Evolutionary conservation across 208 protist genomes (phyloP).

Genomic region (Blechomonas ayalai): DNA sequence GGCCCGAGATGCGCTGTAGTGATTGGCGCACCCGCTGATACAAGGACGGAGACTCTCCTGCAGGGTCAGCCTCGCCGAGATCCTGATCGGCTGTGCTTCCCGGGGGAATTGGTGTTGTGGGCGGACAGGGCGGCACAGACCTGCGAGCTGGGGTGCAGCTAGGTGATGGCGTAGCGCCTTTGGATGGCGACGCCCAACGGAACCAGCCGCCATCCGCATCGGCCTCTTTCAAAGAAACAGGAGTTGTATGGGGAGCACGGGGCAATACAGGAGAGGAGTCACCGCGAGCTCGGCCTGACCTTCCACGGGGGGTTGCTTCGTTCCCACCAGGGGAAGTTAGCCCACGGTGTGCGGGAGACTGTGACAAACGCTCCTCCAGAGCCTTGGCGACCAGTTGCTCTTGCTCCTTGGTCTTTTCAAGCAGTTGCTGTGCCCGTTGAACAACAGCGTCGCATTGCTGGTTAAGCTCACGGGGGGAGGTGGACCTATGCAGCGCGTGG

Average conservation of each 20-base stretch:
- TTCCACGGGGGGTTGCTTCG: too few relatives aligned
- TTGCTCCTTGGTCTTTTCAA: conserved; percentile 28
- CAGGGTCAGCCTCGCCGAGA: background rate
- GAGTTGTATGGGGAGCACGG: too few relatives aligned
- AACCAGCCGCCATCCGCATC: too few relatives aligned
- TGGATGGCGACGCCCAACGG: too few relatives aligned
- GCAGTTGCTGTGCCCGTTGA: conserved; percentile 36
- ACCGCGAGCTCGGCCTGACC: too few relatives aligned
- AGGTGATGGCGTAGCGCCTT: too few relatives aligned
- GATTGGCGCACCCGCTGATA: conserved; percentile 12
- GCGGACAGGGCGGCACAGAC: too few relatives aligned
- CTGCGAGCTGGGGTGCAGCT: too few relatives aligned
- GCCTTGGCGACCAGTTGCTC: conserved; percentile 15
- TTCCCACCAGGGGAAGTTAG: background rate
- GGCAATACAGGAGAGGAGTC: too few relatives aligned
- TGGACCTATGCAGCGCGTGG: too few relatives aligned
- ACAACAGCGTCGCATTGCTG: conserved; percentile 38
- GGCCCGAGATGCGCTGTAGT: conserved; percentile 15
- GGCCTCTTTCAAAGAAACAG: too few relatives aligned
- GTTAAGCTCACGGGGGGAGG: conserved; percentile 12
- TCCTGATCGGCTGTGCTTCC: background rate
- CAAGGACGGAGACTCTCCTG: conserved; percentile 4
- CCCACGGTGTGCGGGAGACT: conserved; percentile 15
- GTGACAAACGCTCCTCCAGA: conserved; percentile 28
- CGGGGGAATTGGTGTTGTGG: too few relatives aligned